phyloP scores from a whole-genome alignment of 1,139 yeast species.

The Taiozyma onychis region DNA sequence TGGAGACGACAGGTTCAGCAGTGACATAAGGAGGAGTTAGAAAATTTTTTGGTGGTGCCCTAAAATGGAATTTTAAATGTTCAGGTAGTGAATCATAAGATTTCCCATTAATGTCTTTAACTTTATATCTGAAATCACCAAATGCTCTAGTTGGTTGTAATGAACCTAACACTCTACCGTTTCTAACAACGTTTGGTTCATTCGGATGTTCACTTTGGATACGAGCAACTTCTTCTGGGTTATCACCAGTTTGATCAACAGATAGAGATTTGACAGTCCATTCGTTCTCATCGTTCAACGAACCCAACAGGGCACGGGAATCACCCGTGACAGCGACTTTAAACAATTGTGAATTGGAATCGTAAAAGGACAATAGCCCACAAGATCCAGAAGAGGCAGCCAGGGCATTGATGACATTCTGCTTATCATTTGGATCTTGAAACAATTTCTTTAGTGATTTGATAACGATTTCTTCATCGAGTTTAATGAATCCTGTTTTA shows the following conservation, averaged over 20 bases:
- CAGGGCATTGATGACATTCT: slow-evolving; percentile 52
- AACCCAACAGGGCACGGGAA: slow-evolving; percentile 86
- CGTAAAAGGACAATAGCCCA: slow-evolving; percentile 82
- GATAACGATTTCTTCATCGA: slow-evolving; percentile 84
- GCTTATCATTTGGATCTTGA: slow-evolving; percentile 50
- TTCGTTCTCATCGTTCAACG: slow-evolving; percentile 52
- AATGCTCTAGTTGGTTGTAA: slow-evolving; percentile 95
- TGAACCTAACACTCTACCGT: slow-evolving; percentile 91
- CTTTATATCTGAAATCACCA: slow-evolving; percentile 93
- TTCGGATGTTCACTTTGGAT: slow-evolving; percentile 86
- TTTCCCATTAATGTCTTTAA: slow-evolving; percentile 47
- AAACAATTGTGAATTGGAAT: slow-evolving; percentile 62
- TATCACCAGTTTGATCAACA: slow-evolving; percentile 93
- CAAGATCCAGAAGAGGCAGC: slow-evolving; percentile 97
- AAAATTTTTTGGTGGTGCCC: slow-evolving; percentile 71
- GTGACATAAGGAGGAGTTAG: slow-evolving; percentile 96
- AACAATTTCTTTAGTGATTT: slow-evolving; percentile 66
- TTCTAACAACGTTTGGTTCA: slow-evolving; percentile 75
- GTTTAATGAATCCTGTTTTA: slow-evolving; percentile 68
- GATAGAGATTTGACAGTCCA: slow-evolving; percentile 90
- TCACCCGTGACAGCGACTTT: slow-evolving; percentile 97
- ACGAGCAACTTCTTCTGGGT: slow-evolving; percentile 80
- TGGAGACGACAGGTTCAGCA: slow-evolving; percentile 89
- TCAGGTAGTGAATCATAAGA: slow-evolving; percentile 59
- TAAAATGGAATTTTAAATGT: slow-evolving; percentile 77